These are phyloP conservation scores for Uronychia setigera DNA, from an alignment of 73 alveolate genomes.

Conservation along the genomic window DNA sequence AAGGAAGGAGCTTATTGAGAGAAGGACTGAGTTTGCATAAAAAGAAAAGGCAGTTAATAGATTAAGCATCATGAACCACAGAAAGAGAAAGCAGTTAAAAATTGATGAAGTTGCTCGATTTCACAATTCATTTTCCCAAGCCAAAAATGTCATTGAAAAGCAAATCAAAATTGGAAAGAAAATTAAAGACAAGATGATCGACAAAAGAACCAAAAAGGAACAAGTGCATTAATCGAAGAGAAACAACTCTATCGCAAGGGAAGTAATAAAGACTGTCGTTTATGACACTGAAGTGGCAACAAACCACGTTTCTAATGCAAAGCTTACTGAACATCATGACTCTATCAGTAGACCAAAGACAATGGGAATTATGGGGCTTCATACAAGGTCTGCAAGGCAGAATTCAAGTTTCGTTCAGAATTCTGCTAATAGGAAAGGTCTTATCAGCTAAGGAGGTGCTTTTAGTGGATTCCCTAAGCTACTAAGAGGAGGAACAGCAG, in stretches of 20 bases:
- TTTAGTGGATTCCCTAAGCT: background rate
- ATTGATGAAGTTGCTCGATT: background rate
- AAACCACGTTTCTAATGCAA: background rate
- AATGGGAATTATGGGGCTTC: background rate
- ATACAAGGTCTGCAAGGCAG: background rate
- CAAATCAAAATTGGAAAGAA: conserved; percentile 50
- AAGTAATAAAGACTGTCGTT: background rate
- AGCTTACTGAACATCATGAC: background rate
- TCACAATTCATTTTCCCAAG: conserved; percentile 38
- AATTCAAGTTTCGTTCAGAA: background rate
- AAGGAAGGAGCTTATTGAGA: conserved; percentile 44
- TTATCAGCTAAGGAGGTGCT: background rate
- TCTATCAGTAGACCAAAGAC: background rate
- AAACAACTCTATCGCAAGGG: background rate
- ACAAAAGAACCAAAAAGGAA: background rate
- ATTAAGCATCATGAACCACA: conserved; percentile 1
- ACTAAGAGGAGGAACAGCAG: background rate
- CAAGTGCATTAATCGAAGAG: background rate
- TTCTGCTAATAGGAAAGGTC: background rate
- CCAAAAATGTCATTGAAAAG: conserved; percentile 63
- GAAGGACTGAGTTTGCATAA: conserved; percentile 23
- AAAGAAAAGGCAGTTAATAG: conserved; percentile 44
- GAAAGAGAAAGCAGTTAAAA: background rate
- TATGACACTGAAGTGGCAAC: background rate
- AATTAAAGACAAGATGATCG: conserved; percentile 13